These are phyloP conservation scores for Auricularia auricula-judae DNA, from an alignment of 768 basidiomycete genomes.

Conservation along the genomic window DNA sequence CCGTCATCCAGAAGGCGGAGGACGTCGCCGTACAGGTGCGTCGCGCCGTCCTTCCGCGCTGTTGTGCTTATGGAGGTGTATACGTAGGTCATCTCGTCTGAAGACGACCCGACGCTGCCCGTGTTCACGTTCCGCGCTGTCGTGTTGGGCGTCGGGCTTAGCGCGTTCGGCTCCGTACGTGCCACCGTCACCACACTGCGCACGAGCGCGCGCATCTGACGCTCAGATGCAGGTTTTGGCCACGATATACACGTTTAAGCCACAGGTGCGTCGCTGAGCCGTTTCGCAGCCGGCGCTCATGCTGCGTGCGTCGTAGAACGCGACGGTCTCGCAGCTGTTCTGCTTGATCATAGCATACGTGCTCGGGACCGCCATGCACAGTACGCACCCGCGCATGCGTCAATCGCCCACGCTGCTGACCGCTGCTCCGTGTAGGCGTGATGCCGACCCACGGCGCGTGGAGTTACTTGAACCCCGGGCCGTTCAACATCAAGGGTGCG, in stretches of 20 bases:
- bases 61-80: too few species aligned
- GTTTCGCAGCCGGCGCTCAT: background rate
- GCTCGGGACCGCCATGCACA: conserved; percentile 36
- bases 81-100: conserved; percentile 37
- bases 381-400: conserved; percentile 24
- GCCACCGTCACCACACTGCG: conserved; percentile 5
- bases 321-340: conserved; percentile 43
- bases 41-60: too few species aligned
- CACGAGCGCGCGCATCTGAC: background rate
- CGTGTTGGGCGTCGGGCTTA: conserved; percentile 38
- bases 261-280: conserved; percentile 14
- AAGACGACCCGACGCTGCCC: conserved; percentile 39
- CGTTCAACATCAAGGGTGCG: conserved; percentile 44
- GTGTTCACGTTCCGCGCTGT: conserved; percentile 38
- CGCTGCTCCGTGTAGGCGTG: conserved; percentile 15
- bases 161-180: conserved; percentile 32
- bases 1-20: conserved; percentile 30
- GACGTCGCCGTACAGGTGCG: conserved; percentile 33
- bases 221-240: conserved; percentile 13
- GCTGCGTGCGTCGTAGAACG: conserved; percentile 29
- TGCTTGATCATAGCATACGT: conserved; percentile 46
- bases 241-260: conserved; percentile 27
- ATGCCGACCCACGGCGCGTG: conserved; percentile 36
- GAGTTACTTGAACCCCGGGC: conserved; percentile 51
- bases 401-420: background rate